Percentiles rank a stretch among this genome's conserved stretches.
Conservation (phyloP, 2,329 filamentous ascomycete genomes). For the Fusarium nodosum region DNA sequence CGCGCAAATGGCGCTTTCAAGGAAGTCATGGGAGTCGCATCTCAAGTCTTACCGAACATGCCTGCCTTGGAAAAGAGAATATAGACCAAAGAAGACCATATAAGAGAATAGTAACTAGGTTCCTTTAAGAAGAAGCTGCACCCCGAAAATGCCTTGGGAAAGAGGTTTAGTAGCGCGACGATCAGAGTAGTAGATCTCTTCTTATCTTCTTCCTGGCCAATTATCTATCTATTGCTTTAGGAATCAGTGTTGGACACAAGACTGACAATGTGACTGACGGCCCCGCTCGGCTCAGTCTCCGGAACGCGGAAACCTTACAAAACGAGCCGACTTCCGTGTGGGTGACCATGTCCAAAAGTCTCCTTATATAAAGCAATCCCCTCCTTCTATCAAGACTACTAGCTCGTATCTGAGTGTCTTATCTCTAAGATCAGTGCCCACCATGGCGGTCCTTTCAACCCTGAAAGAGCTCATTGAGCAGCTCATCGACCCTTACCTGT, state of each 20-base stretch:
- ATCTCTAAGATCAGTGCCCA: background rate
- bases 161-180: background rate
- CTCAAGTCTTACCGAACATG: too few species aligned
- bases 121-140: background rate
- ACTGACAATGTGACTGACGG: slow-evolving; percentile 8
- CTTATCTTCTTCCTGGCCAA: background rate
- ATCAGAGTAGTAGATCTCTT: background rate
- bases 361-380: slow-evolving; percentile 21
- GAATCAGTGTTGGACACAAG: background rate
- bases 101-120: background rate
- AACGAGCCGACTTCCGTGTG: slow-evolving; percentile 30
- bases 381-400: background rate
- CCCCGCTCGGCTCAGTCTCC: slow-evolving; percentile 34
- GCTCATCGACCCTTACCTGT: slow-evolving; percentile 65
- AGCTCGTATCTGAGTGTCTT: background rate
- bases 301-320: slow-evolving; percentile 40
- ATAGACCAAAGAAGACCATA: background rate
- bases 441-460: slow-evolving; percentile 48
- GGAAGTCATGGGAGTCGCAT: background rate
- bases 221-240: background rate
- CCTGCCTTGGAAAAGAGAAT: too few species aligned
- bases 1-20: background rate
- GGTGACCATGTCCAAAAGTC: slow-evolving; percentile 11
- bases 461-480: slow-evolving; percentile 49
- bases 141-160: background rate